These are phyloP conservation scores for Phytopythium delawarense DNA, from an alignment of 352 stramenopile species.

Conservation along the genomic window DNA sequence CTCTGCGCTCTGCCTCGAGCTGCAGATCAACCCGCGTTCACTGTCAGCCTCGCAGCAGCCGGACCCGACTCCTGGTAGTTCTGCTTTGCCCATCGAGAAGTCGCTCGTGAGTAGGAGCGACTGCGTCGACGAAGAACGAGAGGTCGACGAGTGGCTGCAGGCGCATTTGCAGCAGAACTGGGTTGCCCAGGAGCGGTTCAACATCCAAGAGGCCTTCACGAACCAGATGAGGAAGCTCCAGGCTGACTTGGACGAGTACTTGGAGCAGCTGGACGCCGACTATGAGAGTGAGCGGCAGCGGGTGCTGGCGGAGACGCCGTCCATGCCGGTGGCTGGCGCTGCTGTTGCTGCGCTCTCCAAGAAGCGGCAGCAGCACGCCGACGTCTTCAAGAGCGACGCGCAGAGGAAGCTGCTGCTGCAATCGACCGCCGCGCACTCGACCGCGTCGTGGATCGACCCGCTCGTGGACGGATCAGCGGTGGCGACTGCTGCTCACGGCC, in stretches of 20 bases:
- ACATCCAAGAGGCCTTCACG: slow-evolving; percentile 64
- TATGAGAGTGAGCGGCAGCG: slow-evolving; percentile 29
- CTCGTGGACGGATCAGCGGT: not conserved
- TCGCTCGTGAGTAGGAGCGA: not conserved
- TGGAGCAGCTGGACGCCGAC: slow-evolving; percentile 39
- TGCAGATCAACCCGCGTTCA: not conserved
- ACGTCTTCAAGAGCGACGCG: slow-evolving; percentile 2
- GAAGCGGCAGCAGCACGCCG: not conserved
- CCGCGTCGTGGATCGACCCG: not conserved
- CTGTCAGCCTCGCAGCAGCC: not conserved
- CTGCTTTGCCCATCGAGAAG: not conserved
- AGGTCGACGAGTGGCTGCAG: slow-evolving; percentile 16
- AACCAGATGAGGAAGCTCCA: slow-evolving; percentile 55
- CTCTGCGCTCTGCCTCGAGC: slow-evolving; percentile 19
- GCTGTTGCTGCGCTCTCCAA: not conserved
- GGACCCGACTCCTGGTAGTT: not conserved
- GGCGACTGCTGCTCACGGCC: not conserved
- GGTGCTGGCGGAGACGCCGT: slow-evolving; percentile 13
- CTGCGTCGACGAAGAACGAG: not conserved
- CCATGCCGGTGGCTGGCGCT: not conserved
- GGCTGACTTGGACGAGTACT: slow-evolving; percentile 33
- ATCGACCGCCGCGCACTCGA: not conserved
- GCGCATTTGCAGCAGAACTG: slow-evolving; percentile 36
- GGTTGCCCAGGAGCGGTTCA: slow-evolving; percentile 63
- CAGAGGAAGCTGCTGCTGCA: slow-evolving; percentile 6